phyloP scores from a whole-genome alignment of 768 basidiomycete species.

The Clavaria fumosa region DNA sequence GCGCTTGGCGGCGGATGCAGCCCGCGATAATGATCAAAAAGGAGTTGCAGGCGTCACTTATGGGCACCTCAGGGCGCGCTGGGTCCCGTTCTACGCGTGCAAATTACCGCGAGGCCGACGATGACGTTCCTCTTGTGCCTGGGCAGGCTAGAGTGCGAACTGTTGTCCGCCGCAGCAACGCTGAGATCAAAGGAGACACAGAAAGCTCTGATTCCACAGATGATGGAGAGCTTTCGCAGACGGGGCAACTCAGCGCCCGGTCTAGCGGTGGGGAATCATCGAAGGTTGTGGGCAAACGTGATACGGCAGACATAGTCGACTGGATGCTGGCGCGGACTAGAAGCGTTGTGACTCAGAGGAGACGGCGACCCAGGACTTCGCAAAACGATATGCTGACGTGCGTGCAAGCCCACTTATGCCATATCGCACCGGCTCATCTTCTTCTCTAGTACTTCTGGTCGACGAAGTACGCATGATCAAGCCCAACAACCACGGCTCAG shows the following conservation, averaged over 20 bases:
- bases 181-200: conserved; percentile 42
- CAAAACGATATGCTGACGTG: too few relatives aligned
- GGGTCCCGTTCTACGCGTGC: conserved; percentile 10
- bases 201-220: conserved; percentile 34
- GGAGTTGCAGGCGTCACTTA: background rate
- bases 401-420: too few relatives aligned
- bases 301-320: conserved; percentile 40
- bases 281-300: conserved; percentile 16
- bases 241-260: conserved; percentile 6
- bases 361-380: too few relatives aligned
- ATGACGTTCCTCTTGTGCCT: conserved; percentile 28
- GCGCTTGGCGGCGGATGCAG: background rate
- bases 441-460: too few relatives aligned
- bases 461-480: too few relatives aligned
- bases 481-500: too few relatives aligned
- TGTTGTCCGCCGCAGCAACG: conserved; percentile 17
- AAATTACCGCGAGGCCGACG: conserved; percentile 17
- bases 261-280: conserved; percentile 9
- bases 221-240: background rate
- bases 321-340: conserved; percentile 46
- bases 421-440: too few relatives aligned
- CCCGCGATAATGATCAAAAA: conserved; percentile 2
- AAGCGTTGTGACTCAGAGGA: too few relatives aligned
- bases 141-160: conserved; percentile 33
- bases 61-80: conserved; percentile 1